Evolutionary conservation across 228 moss, liverwort and hornwort genomes (phyloP).

Genomic region (Sphagnum magellanicum): DNA sequence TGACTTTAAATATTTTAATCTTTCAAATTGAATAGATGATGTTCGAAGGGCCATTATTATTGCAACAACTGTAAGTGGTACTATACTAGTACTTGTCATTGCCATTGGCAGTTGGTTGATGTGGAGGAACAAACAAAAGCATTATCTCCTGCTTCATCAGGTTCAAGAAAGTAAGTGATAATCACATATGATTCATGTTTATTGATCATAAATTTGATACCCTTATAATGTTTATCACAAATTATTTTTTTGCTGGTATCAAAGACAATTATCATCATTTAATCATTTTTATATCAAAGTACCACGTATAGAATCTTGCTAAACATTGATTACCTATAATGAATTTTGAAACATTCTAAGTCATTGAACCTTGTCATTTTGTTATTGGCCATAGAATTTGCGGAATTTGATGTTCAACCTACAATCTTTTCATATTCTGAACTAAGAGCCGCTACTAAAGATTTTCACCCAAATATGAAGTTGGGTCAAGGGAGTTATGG

Average conservation of each 20-base stretch:
- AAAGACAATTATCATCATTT: background rate
- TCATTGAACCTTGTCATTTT: conserved; percentile 4
- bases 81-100: background rate
- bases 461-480: conserved; percentile 46
- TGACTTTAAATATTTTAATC: background rate
- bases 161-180: background rate
- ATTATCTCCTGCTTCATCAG: background rate
- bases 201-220: background rate
- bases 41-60: background rate
- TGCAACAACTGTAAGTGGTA: background rate
- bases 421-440: conserved; percentile 53
- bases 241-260: background rate
- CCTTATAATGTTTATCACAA: background rate
- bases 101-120: background rate
- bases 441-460: conserved; percentile 38
- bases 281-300: background rate
- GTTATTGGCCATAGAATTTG: conserved; percentile 30
- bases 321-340: background rate
- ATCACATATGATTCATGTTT: background rate
- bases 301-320: background rate
- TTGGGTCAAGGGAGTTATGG: conserved; percentile 67
- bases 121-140: background rate
- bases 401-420: conserved; percentile 67
- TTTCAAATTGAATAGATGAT: background rate
- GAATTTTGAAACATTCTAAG: background rate